Conservation (phyloP, 75 land plant genomes). For the Selaginella moellendorffii region DNA sequence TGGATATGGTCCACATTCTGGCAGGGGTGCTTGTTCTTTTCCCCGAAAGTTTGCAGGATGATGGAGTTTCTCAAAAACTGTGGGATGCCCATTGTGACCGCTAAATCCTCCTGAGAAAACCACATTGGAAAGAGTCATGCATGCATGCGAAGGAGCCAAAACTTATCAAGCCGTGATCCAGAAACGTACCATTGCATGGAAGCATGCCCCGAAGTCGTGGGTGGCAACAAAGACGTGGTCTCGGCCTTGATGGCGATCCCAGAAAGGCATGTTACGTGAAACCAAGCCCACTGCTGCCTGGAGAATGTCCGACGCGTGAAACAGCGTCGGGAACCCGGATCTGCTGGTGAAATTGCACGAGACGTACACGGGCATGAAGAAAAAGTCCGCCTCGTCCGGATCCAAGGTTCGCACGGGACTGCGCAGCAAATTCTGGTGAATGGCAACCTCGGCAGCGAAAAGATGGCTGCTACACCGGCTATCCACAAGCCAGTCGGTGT, state of each 20-base stretch:
- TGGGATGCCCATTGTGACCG: slow-evolving; percentile 62
- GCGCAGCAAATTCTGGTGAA: slow-evolving; percentile 43
- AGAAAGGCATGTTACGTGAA: slow-evolving; percentile 48
- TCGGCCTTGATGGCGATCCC: slow-evolving; percentile 63
- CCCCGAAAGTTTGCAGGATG: slow-evolving; percentile 74
- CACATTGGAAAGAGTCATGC: not conserved
- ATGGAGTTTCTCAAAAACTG: slow-evolving; percentile 58
- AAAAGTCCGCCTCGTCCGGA: slow-evolving; percentile 73
- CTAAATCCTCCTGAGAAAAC: slow-evolving; percentile 37
- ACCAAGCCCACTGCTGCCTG: slow-evolving; percentile 44
- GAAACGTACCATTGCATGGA: slow-evolving; percentile 65
- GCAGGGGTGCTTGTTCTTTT: slow-evolving; percentile 50
- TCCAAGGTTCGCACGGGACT: slow-evolving; percentile 42
- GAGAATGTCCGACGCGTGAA: slow-evolving; percentile 47
- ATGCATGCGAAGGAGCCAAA: not conserved
- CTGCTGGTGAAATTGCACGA: slow-evolving; percentile 80
- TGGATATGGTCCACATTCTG: slow-evolving; percentile 58
- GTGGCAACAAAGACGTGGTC: slow-evolving; percentile 90
- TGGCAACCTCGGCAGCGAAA: slow-evolving; percentile 91
- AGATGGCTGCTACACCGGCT: slow-evolving; percentile 58
- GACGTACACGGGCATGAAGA: slow-evolving; percentile 90
- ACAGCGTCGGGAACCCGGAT: slow-evolving; percentile 72
- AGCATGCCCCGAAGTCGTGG: slow-evolving; percentile 85
- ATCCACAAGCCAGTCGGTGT: slow-evolving; percentile 64
- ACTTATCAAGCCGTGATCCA: not conserved